These are phyloP conservation scores for Trypanosoma theileri DNA, from an alignment of 208 protist genomes.

Conservation along the genomic window DNA sequence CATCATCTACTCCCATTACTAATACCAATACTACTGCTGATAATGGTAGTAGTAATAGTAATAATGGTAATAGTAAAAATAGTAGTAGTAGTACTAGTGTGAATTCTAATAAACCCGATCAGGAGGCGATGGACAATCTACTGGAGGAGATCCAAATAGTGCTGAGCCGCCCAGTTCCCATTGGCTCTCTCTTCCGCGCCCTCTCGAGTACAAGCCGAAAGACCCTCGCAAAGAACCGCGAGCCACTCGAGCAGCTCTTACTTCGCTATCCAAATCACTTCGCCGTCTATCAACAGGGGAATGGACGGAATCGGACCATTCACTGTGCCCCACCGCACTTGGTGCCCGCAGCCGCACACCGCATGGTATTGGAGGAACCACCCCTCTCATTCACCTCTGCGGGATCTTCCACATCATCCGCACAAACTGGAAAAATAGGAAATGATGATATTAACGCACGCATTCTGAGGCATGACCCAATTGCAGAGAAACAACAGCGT, in stretches of 20 bases:
- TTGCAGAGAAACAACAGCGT: slow-evolving; percentile 32
- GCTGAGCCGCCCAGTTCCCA: slow-evolving; percentile 26
- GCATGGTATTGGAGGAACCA: slow-evolving; percentile 15
- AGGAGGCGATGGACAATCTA: slow-evolving; percentile 27
- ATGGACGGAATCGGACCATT: slow-evolving; percentile 19
- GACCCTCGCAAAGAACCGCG: slow-evolving; percentile 36
- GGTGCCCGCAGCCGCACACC: slow-evolving; percentile 21
- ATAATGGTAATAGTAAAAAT: background rate
- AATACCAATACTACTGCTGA: background rate
- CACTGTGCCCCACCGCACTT: slow-evolving; percentile 2
- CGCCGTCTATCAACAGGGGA: slow-evolving; percentile 32
- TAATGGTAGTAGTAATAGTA: background rate
- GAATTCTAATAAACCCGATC: background rate
- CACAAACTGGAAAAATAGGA: background rate
- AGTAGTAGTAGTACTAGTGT: background rate
- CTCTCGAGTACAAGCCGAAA: slow-evolving; percentile 39
- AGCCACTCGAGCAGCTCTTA: slow-evolving; percentile 63
- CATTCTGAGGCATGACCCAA: slow-evolving; percentile 24
- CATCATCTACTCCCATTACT: no score
- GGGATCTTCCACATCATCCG: background rate
- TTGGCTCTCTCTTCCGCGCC: slow-evolving; percentile 46
- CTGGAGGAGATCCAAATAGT: slow-evolving; percentile 34
- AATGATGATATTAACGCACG: slow-evolving; percentile 20
- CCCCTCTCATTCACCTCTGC: background rate
- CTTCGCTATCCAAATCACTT: slow-evolving; percentile 58